Evolutionary conservation across 2,329 filamentous ascomycete genomes (phyloP), one percentile per base, ranked within the genome.

Genomic region (Fusarium pseudonygamai): DNA sequence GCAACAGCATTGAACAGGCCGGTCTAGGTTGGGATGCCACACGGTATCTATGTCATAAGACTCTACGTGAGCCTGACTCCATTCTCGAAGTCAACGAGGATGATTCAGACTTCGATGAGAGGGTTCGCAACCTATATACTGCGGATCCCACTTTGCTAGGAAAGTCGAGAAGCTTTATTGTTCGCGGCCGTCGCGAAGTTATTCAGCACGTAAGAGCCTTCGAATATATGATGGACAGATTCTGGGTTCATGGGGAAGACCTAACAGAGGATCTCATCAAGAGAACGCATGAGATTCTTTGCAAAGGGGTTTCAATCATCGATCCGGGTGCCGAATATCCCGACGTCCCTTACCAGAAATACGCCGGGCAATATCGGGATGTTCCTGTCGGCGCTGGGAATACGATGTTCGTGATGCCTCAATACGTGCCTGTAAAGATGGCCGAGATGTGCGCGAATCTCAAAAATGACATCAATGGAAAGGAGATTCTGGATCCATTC

Each of bases 341-440:
- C 0, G 58, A 71, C 0, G 70, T 75, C 0, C 58, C 64, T 0
- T 60, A 37, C 0, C 61, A 78, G 30, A 37, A 75, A 11, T 80
- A 80, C 24, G 79, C 73, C 0, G 79, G 79, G 1, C 58, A 53
- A 1, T 79, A 81, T 26, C 67, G 79, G 13, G 55, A 26, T 0
- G 72, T 76, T 4, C 15, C 57, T 34, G 78, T 81, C 0, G 67
- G 73, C 5, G 79, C 78, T 0, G 79, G 79, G 7, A 57, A 52
- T 1, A 78, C 74, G 1, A 80, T 79, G 60, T 81, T 81, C 39
- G 65, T 74, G 0, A 67, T 73, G 10, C 78, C 79, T 0, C 60
- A 69, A 2, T 76, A 64, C 13, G 71, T 81, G 3, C 79, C 79
- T 0, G 26, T 24, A 3, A 71, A 75, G 15, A 81, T 81, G 79